Evolutionary conservation across 108 stramenopile species (phyloP), one percentile per base, ranked within the genome.

Genomic region (Schizochytrium sp.): DNA sequence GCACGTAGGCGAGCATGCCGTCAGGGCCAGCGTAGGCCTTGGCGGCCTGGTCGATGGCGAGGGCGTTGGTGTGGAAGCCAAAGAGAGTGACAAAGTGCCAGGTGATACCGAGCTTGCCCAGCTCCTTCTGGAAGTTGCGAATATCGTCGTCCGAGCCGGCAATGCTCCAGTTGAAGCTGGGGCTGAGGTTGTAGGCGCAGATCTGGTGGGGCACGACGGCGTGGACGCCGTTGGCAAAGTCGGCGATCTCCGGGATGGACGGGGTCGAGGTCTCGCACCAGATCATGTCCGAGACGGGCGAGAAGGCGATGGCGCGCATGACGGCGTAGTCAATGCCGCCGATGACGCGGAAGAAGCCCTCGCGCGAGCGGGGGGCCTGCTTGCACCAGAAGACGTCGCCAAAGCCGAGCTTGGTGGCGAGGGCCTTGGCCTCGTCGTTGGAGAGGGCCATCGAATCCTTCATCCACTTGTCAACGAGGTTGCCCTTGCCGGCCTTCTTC

Each of bases 51-150:
- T 97, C 96, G 18, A 94, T 94, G 72, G 96, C 93, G 58, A 98
- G 95, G 47, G 97, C 98, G 92, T 97, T 97, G 29, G 95, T 93
- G 92, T 98, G 98, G 92, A 97, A 97, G 72, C 98, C 98, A 60
- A 97, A 97, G 90, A 98, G 90, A 57, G 98, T 98, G 72, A 97
- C 97, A 92, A 98, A 98, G 91, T 97, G 97, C 97, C 97, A 98
- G 41, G 95, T 93, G 88, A 94, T 96, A 55, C 98, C 98, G 57
- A 97, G 94, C 48, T 92, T 91, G 29, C 97, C 98, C 16, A 98
- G 92, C 60, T 95, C 96, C 72, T 95, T 95, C 90, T 97, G 97
- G 95, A 97, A 97, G 45, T 47, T 53, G 51, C 69, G 45, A 4
- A 94, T 95, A 55, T 97, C 92, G 44, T 58, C 90, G 87, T 97